Conservation (phyloP, 441 rosid species). For the Kokia cookei region DNA sequence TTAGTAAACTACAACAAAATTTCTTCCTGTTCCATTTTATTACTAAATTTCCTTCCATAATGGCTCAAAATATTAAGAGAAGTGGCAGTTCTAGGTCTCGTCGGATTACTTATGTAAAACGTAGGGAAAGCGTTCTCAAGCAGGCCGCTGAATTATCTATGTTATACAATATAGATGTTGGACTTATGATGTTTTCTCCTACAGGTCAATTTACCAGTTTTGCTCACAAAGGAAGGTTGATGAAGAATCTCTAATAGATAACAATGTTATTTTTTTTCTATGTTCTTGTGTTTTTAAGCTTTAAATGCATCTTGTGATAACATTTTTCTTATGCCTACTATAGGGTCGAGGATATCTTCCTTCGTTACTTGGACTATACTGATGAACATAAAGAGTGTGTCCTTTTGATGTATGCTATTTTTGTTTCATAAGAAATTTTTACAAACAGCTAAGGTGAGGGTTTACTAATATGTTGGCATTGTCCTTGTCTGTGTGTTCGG, state of each 20-base stretch:
- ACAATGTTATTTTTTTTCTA: background rate
- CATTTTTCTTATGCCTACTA: background rate
- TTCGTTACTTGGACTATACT: slow-evolving; percentile 15
- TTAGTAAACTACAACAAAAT: background rate
- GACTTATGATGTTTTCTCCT: slow-evolving; percentile 6
- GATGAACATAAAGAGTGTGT: slow-evolving; percentile 8
- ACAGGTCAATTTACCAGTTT: slow-evolving; percentile 1
- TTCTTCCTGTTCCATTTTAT: background rate
- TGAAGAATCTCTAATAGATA: background rate
- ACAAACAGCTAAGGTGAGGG: background rate
- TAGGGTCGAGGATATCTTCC: slow-evolving; percentile 30
- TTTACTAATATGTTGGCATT: background rate
- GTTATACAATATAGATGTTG: background rate
- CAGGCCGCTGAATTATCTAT: slow-evolving; percentile 25
- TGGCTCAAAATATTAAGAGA: slow-evolving; percentile 18
- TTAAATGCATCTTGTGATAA: background rate
- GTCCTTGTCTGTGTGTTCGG: background rate
- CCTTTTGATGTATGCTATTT: background rate
- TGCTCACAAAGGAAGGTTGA: slow-evolving; percentile 18
- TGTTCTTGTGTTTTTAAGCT: background rate
- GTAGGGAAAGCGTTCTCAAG: slow-evolving; percentile 25
- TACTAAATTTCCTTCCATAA: background rate
- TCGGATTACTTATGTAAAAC: slow-evolving; percentile 20
- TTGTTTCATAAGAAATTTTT: background rate
- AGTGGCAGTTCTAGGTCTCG: slow-evolving; percentile 1